Conservation (phyloP, 139 green algal species). For the Ulvella scutata region DNA sequence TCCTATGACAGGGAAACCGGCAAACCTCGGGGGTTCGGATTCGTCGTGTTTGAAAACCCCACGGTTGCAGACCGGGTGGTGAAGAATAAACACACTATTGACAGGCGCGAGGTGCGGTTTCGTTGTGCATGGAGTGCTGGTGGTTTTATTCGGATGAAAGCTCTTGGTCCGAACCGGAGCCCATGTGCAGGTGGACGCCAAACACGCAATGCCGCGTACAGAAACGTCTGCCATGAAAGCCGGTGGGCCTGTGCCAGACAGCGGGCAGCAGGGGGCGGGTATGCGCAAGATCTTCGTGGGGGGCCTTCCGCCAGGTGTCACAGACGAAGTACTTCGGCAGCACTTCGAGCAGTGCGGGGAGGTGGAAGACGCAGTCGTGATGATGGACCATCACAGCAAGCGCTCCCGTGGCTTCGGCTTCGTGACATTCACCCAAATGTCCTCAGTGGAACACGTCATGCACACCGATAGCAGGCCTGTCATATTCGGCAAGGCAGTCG, state of each 20-base stretch:
- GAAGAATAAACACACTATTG: constrained; percentile 74
- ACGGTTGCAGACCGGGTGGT: constrained; percentile 80
- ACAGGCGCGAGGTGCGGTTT: constrained; percentile 69
- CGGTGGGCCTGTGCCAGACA: neutral
- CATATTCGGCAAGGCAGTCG: constrained; percentile 73
- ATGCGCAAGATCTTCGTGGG: constrained; percentile 94
- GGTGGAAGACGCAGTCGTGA: constrained; percentile 79
- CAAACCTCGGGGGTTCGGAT: constrained; percentile 75
- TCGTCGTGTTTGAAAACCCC: constrained; percentile 77
- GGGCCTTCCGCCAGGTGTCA: constrained; percentile 71
- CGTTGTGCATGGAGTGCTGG: too few species aligned
- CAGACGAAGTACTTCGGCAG: constrained; percentile 54
- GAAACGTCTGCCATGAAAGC: neutral
- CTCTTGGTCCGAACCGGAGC: too few species aligned
- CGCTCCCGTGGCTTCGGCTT: constrained; percentile 91
- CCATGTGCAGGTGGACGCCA: constrained; percentile 87
- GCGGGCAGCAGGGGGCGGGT: neutral
- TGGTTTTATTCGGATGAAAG: neutral
- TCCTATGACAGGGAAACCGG: constrained; percentile 76
- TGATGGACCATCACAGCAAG: constrained; percentile 92
- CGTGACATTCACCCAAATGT: constrained; percentile 82
- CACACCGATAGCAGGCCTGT: constrained; percentile 15
- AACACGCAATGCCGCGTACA: constrained; percentile 64
- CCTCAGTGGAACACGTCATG: constrained; percentile 80
- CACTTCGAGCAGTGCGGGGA: constrained; percentile 77